A percentile compares a stretch with the other conserved stretches of the same genome.
Evolutionary conservation across 306 rosid genomes (phyloP).

Genomic region (Trifolium subterraneum): DNA sequence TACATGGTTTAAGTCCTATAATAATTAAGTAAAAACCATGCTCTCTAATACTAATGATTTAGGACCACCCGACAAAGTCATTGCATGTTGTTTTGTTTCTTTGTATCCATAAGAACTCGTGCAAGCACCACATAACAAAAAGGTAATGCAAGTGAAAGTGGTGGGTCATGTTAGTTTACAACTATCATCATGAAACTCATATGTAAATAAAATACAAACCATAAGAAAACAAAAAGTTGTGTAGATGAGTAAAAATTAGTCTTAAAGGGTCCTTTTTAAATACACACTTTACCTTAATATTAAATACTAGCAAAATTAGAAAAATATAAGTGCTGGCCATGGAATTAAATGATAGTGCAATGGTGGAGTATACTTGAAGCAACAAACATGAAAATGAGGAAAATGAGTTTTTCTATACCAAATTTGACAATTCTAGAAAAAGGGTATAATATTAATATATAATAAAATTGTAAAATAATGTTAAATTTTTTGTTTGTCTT

Average conservation of each 20-base stretch:
- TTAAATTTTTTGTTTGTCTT: slow-evolving; percentile 1
- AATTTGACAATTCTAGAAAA: slow-evolving; percentile 18
- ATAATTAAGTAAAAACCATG: slow-evolving; percentile 28
- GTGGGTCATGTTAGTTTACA: slow-evolving; percentile 48
- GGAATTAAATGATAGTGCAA: slow-evolving; percentile 25
- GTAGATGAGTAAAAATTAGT: slow-evolving; percentile 19
- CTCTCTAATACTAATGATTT: slow-evolving; percentile 25
- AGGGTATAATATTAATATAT: not conserved
- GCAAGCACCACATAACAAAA: slow-evolving; percentile 37
- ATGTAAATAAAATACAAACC: not conserved
- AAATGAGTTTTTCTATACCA: not conserved
- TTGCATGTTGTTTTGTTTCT: slow-evolving; percentile 36
- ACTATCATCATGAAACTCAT: slow-evolving; percentile 30
- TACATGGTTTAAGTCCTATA: too few species aligned
- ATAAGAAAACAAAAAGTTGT: not conserved
- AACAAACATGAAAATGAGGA: slow-evolving; percentile 9
- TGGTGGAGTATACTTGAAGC: slow-evolving; percentile 34
- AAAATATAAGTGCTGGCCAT: slow-evolving; percentile 11
- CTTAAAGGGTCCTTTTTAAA: slow-evolving; percentile 6
- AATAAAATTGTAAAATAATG: slow-evolving; percentile 8
- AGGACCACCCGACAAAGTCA: slow-evolving; percentile 39
- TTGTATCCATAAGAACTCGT: slow-evolving; percentile 14
- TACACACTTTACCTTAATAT: not conserved
- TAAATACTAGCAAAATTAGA: not conserved
- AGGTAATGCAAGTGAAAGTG: slow-evolving; percentile 32